phyloP scores from a whole-genome alignment of 2,329 filamentous ascomycete genomes.

The Colletotrichum somersetense region DNA sequence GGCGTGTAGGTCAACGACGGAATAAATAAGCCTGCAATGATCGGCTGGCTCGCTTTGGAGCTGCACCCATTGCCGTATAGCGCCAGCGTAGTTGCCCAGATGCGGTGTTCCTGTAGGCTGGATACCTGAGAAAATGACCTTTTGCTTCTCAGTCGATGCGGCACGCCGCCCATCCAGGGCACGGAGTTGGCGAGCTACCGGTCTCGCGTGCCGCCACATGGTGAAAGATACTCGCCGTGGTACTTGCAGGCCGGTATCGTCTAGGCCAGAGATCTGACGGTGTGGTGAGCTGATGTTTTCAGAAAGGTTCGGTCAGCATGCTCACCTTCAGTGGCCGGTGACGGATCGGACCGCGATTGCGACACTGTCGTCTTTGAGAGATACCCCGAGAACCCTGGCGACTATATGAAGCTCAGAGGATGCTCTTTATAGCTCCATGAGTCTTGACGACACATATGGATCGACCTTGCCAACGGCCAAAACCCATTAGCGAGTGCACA shows the following conservation, averaged over 20 bases:
- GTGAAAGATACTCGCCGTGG: neutral
- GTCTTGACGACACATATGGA: neutral
- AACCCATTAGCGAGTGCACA: neutral
- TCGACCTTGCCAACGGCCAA: neutral
- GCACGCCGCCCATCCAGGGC: conserved; percentile 12
- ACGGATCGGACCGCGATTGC: too few relatives aligned
- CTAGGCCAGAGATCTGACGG: neutral
- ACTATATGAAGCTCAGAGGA: neutral
- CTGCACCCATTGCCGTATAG: conserved; percentile 85
- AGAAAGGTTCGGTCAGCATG: neutral
- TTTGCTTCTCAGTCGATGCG: conserved; percentile 19
- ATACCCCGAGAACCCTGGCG: too few relatives aligned
- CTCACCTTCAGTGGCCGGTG: neutral
- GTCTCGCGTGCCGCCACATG: conserved; percentile 30
- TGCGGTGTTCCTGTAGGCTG: conserved; percentile 96
- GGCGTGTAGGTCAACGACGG: conserved; percentile 93
- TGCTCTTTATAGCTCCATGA: neutral
- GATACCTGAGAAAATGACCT: conserved; percentile 91
- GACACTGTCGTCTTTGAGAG: neutral
- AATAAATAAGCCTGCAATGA: conserved; percentile 79
- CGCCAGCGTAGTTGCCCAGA: conserved; percentile 94
- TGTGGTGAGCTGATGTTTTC: neutral
- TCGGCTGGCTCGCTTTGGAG: conserved; percentile 75
- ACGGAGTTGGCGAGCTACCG: neutral
- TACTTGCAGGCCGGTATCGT: neutral